A percentile compares a stretch with the other conserved stretches of the same genome.
phyloP scores from a whole-genome alignment of 805 yeast species.

The Candida boleticola region DNA sequence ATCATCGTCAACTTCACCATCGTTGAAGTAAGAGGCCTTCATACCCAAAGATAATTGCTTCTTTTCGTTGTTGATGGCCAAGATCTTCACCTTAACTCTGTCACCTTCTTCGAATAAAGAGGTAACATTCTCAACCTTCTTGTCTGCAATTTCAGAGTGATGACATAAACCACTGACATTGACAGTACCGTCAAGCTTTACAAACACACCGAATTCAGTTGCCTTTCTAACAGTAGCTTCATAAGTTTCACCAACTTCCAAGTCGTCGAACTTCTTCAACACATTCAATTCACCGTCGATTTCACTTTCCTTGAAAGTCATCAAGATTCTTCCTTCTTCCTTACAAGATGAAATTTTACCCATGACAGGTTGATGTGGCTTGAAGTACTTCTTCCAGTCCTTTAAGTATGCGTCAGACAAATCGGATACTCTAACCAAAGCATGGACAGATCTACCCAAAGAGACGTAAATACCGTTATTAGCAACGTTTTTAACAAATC shows the following conservation, averaged over 20 bases:
- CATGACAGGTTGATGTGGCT: slow-evolving; percentile 65
- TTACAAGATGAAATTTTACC: slow-evolving; percentile 70
- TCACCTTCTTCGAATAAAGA: slow-evolving; percentile 86
- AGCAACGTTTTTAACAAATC: slow-evolving; percentile 73
- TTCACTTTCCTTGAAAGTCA: slow-evolving; percentile 80
- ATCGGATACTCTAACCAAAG: slow-evolving; percentile 77
- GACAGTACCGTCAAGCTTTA: slow-evolving; percentile 70
- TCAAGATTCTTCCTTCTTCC: slow-evolving; percentile 60
- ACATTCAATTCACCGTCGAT: slow-evolving; percentile 65
- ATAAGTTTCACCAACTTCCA: slow-evolving; percentile 64
- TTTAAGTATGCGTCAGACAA: slow-evolving; percentile 77
- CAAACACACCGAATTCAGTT: slow-evolving; percentile 89
- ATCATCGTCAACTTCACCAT: slow-evolving; percentile 30
- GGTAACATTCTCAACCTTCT: slow-evolving; percentile 52
- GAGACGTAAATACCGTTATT: slow-evolving; percentile 77
- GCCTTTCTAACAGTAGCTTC: slow-evolving; percentile 78
- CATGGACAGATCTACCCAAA: slow-evolving; percentile 67
- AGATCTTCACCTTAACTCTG: slow-evolving; percentile 78
- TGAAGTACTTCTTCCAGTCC: slow-evolving; percentile 83
- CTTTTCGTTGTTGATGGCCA: slow-evolving; percentile 60
- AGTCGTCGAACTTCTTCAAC: slow-evolving; percentile 62
- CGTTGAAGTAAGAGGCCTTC: slow-evolving; percentile 85
- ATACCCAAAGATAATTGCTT: slow-evolving; percentile 83
- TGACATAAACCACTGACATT: slow-evolving; percentile 87
- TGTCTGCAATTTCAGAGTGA: slow-evolving; percentile 77